Evolutionary conservation across 495 filamentous ascomycete species (phyloP).

Genomic region (Podospora bellae-mahoneyi): DNA sequence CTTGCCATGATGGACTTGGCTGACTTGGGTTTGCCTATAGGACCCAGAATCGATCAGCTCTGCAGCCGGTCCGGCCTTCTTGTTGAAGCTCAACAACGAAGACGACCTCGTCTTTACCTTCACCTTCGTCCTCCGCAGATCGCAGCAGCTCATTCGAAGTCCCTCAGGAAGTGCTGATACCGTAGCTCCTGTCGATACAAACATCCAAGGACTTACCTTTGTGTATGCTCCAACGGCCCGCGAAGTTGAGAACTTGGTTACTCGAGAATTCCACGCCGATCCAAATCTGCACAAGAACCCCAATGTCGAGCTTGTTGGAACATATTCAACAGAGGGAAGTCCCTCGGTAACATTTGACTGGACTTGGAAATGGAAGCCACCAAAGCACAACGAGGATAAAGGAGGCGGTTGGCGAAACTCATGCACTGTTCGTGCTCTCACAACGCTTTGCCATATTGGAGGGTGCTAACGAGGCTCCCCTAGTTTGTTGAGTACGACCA

Average conservation of each 20-base stretch:
- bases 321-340: conserved; percentile 76
- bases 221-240: conserved; percentile 78
- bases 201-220: conserved; percentile 86
- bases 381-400: conserved; percentile 75
- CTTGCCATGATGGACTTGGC: conserved; percentile 15
- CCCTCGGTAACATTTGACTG: conserved; percentile 87
- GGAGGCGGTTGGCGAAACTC: conserved; percentile 92
- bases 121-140: conserved; percentile 80
- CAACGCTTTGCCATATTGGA: not conserved
- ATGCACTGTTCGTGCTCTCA: conserved; percentile 64
- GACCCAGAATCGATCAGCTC: conserved; percentile 68
- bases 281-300: conserved; percentile 96
- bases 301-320: conserved; percentile 89
- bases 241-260: conserved; percentile 91
- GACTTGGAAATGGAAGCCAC: conserved; percentile 95
- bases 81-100: conserved; percentile 82
- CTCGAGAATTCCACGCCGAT: conserved; percentile 91
- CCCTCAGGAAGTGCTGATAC: conserved; percentile 25
- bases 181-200: conserved; percentile 62
- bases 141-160: conserved; percentile 42
- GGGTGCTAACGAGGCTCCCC: conserved; percentile 25
- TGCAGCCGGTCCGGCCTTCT: conserved; percentile 62
- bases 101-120: conserved; percentile 91
- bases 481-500: conserved; percentile 95
- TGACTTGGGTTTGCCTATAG: conserved; percentile 42